Evolutionary conservation across 768 basidiomycete genomes (phyloP), one percentile per base, ranked within the genome.

Genomic region (Suillus fuscotomentosus): DNA sequence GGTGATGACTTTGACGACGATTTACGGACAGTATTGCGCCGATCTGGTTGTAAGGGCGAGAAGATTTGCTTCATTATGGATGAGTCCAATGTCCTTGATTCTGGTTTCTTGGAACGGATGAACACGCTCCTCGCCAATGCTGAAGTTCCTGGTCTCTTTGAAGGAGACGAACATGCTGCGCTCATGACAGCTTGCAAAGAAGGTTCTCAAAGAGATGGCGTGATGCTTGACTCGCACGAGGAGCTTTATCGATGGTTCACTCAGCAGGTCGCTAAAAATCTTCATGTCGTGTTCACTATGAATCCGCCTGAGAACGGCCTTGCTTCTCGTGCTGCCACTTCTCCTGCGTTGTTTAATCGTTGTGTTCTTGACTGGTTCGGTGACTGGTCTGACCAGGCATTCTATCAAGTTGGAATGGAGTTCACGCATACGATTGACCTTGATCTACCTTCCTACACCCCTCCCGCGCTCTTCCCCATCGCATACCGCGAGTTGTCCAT

Each of bases 11-110:
- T 99, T 70, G 97, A 99, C 69, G 97, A 99, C 68, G 97, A 99
- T 75, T 82, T 99, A 53, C 89, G 97, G 48, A 93, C 88, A 0
- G 97, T 99, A 6, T 88, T 99, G 43, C 93, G 97, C 51, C 90
- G 97, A 42, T 83, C 97, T 8, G 97, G 97, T 7, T 98, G 95
- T 82, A 99, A 99, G 74, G 95, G 95, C 69, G 97, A 99, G 78
- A 99, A 99, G 79, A 91, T 99, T 57, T 98, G 95, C 75, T 99
- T 99, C 83, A 99, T 99, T 80, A 98, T 99, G 97, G 97, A 99
- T 76, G 97, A 99, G 76, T 99, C 97, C 4, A 99, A 99, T 71
- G 97, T 99, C 14, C 89, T 99, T 39, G 97, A 99, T 75, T 97
- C 97, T 14, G 97, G 97, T 54, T 99, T 99, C 84, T 80, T 99